Percentiles rank a stretch among this genome's conserved stretches.
Evolutionary conservation across 345 rosid species (phyloP).

Genomic region (Sisymbrium altissimum): DNA sequence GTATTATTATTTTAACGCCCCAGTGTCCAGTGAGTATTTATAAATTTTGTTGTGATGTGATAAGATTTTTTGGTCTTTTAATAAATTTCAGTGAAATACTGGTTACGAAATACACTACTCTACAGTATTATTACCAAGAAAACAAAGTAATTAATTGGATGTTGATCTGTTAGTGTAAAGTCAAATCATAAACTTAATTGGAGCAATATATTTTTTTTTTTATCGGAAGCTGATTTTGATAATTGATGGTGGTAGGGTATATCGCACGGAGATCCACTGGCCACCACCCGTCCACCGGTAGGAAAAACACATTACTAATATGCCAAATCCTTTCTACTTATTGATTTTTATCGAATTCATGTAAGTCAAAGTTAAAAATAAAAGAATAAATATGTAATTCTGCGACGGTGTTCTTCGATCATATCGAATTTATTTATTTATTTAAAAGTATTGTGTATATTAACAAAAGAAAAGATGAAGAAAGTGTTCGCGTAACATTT

Average conservation of each 20-base stretch:
- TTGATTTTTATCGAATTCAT: not conserved
- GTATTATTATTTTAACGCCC: too few relatives aligned
- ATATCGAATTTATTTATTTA: not conserved
- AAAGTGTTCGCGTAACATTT: not conserved
- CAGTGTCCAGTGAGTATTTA: too few relatives aligned
- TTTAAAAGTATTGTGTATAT: not conserved
- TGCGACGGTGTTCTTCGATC: not conserved
- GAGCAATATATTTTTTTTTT: too few relatives aligned
- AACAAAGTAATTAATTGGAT: not conserved
- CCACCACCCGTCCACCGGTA: not conserved
- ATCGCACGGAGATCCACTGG: conserved; percentile 6
- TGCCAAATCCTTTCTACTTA: not conserved
- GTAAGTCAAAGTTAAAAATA: not conserved
- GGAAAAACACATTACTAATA: not conserved
- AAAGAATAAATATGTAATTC: not conserved
- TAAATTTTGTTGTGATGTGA: too few relatives aligned
- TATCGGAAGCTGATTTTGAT: conserved; percentile 3
- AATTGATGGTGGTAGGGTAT: conserved; percentile 3
- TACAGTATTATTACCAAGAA: not conserved
- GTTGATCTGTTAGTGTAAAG: not conserved
- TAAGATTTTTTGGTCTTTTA: too few relatives aligned
- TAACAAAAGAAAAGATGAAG: not conserved
- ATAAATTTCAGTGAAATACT: too few relatives aligned
- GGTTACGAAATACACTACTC: not conserved
- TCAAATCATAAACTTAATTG: not conserved